Percentiles rank a stretch among this genome's conserved stretches.
phyloP scores from a whole-genome alignment of 2,329 filamentous ascomycete species.

The Fusarium odoratissimum region DNA sequence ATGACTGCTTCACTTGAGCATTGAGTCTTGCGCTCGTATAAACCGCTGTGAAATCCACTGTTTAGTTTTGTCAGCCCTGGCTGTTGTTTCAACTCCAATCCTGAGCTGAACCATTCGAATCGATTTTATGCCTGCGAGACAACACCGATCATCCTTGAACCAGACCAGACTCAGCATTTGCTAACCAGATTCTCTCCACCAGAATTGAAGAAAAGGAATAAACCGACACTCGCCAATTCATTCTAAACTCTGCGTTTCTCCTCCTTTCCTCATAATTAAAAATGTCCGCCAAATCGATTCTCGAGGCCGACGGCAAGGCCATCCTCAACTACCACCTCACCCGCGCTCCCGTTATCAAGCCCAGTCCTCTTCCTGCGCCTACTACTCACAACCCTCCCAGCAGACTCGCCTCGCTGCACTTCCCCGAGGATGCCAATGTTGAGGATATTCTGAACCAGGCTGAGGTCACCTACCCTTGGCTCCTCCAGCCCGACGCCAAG shows the following conservation, averaged over 20 bases:
- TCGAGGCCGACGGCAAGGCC: conserved; percentile 99
- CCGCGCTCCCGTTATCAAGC: conserved; percentile 96
- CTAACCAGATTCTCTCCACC: conserved; percentile 28
- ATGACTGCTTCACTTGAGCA: conserved; percentile 19
- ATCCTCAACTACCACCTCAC: conserved; percentile 99
- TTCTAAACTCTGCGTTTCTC: conserved; percentile 38
- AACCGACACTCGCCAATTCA: conserved; percentile 44
- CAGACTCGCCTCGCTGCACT: conserved; percentile 91
- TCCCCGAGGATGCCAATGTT: conserved; percentile 87
- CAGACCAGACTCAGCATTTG: conserved; percentile 7
- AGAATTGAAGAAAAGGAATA: conserved; percentile 45
- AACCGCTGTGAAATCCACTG: conserved; percentile 20
- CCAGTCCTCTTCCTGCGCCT: conserved; percentile 86
- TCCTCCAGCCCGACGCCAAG: conserved; percentile 83
- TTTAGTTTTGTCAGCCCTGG: conserved; percentile 22
- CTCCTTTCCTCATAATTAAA: conserved; percentile 45
- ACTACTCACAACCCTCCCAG: conserved; percentile 92
- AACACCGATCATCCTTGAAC: conserved; percentile 16
- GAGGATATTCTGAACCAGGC: conserved; percentile 91
- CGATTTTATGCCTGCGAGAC: conserved; percentile 31
- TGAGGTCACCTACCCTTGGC: conserved; percentile 96
- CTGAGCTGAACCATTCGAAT: conserved; percentile 14
- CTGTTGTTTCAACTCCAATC: conserved; percentile 18
- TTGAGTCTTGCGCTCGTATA: conserved; percentile 9
- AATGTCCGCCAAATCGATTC: conserved; percentile 85